Base-by-base conservation (phyloP, 2,329 filamentous ascomycete genomes). In the Rhexocercosporidium sp. region DNA sequence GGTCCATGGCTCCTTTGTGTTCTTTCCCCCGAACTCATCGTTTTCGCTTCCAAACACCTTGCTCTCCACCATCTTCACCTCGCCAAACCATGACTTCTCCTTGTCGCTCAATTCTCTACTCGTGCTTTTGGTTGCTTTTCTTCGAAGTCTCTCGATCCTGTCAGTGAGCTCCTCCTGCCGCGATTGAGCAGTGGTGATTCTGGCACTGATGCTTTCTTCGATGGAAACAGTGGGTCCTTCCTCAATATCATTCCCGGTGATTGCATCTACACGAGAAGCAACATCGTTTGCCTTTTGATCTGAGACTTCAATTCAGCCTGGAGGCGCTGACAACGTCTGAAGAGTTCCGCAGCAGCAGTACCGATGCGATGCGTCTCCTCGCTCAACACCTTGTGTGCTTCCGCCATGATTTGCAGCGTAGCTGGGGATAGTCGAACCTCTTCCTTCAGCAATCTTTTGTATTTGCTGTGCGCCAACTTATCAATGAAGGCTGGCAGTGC, bases 321-420 rank as follows among this genome's bases (percentile, higher is more conserved):
- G 29, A 94, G 82, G 54, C 88, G 83, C 71, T 91, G 86, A 69
- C 91, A 92, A 64, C 89, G 85, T 29, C 89, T 83, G 79, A 94
- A 94, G 6, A 94, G 82, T 73, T 93, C 90, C 1, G 91, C 87
- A 0, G 90, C 91, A 1, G 90, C 91, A 51, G 86, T 81, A 18
- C 91, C 90, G 12, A 94, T 83, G 12, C 83, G 83, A 71, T 90
- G 84, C 0, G 90, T 93, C 77, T 94, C 91, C 11, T 86, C 84
- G 69, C 88, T 88, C 6, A 94, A 82, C 5, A 92, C 82, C 75
- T 90, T 88, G 77, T 95, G 92, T 0, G 88, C 88, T 67, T 92
- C 88, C 31, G 90, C 91, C 71, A 95, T 86, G 44, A 93, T 83
- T 70, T 89, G 86, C 20, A 94, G 82, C 1, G 90, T 92, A 25